Evolutionary conservation across 2,329 filamentous ascomycete species (phyloP), one percentile per base, ranked within the genome.

Genomic region (Diaporthe nobilis): DNA sequence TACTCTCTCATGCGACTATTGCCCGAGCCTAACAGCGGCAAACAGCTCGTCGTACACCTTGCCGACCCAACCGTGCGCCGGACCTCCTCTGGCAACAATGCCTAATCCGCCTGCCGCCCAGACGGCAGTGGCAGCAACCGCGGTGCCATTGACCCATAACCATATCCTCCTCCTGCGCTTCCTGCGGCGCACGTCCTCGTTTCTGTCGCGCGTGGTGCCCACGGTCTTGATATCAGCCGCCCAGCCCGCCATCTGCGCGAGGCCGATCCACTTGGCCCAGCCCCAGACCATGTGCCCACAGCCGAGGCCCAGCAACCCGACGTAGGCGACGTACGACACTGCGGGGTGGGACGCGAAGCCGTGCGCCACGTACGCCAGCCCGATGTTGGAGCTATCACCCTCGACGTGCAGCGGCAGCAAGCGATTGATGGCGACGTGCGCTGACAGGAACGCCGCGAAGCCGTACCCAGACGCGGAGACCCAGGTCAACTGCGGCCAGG

Each of bases 101-200:
- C 94, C 95, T 47, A 98, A 83, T 0, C 94, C 93, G 4, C 96
- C 96, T 0, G 92, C 92, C 71, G 96, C 91, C 96, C 96, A 98
- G n/a, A 95, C 73, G 0, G 85, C 89, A 10, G 92, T 88, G 3
- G 93, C 83, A 0, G 88, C 84, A 0, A 88, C 86, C 0, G 90
- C 90, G 72, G 92, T 83, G 0, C 88, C 92, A 81, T 97, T 95
- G 73, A 98, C 88, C 2, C 87, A 84, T 85, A 94, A 91, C 91
- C 94, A 94, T 80, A 90, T 90, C 81, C 91, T 89, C 81, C 92
- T 92, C 81, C 90, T 89, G 75, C 87, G 85, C 77, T 88, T 83
- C 68, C 88, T 86, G 49, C 87, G 88, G 80, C 84, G 86, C 80
- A 86, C 90, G 77, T 91, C 90, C 10, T 88, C 81, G 0, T 81